Evolutionary conservation across 2,329 filamentous ascomycete species (phyloP).

Genomic region (Scedosporium aurantiacum): DNA sequence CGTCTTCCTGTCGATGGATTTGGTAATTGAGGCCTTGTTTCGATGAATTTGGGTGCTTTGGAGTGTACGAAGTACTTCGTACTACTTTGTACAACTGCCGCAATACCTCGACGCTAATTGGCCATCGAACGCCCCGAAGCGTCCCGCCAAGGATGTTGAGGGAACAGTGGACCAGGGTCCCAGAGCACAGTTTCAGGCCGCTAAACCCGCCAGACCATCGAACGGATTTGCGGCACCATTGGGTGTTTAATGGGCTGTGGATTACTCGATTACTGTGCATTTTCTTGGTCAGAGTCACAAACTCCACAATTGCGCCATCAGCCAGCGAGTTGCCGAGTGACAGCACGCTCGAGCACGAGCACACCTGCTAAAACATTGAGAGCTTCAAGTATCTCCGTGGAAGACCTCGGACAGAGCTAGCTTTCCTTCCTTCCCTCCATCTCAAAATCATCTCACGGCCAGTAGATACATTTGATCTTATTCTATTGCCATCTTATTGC

Average conservation of each 20-base stretch:
- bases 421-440: neutral
- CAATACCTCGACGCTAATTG: neutral
- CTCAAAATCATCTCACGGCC: neutral
- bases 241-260: too few relatives aligned
- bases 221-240: too few relatives aligned
- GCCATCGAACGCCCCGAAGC: neutral
- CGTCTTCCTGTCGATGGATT: too few relatives aligned
- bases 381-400: neutral
- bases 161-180: too few relatives aligned
- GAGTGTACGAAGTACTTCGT: too few relatives aligned
- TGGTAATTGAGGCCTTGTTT: too few relatives aligned
- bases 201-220: too few relatives aligned
- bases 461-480: neutral
- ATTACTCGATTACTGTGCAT: too few relatives aligned
- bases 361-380: too few relatives aligned
- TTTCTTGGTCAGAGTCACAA: neutral
- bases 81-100: too few relatives aligned
- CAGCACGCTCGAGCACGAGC: neutral
- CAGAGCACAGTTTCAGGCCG: too few relatives aligned
- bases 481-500: neutral
- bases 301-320: neutral
- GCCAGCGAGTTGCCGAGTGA: neutral
- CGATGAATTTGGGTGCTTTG: neutral
- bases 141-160: too few relatives aligned
- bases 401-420: neutral